Evolutionary conservation across 2,329 filamentous ascomycete species (phyloP).

Genomic region (Colletotrichum coccodes): DNA sequence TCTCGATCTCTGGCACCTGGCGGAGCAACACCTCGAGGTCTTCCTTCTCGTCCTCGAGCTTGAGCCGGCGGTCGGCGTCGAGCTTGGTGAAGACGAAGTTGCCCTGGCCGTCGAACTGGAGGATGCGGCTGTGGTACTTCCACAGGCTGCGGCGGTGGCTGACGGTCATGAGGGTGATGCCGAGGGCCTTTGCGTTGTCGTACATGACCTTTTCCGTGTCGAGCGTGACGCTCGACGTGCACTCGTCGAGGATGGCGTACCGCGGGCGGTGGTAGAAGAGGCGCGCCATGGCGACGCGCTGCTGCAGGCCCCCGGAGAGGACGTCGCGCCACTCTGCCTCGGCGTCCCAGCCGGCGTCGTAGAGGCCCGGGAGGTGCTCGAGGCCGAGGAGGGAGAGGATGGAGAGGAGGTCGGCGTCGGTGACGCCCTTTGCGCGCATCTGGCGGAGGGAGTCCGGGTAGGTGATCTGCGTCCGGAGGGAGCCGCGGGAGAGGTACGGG

Average conservation of each 20-base stretch:
- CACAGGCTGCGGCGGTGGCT: conserved; percentile 90
- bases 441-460: conserved; percentile 91
- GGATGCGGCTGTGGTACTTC: conserved; percentile 94
- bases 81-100: conserved; percentile 89
- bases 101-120: conserved; percentile 97
- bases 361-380: conserved; percentile 81
- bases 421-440: conserved; percentile 86
- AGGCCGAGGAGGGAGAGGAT: conserved; percentile 86
- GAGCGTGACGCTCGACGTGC: conserved; percentile 92
- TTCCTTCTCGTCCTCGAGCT: conserved; percentile 95
- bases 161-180: conserved; percentile 97
- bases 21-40: conserved; percentile 88
- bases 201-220: conserved; percentile 98
- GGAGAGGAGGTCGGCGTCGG: conserved; percentile 80
- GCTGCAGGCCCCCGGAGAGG: conserved; percentile 90
- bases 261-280: conserved; percentile 93
- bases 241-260: conserved; percentile 97
- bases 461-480: conserved; percentile 94
- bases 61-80: conserved; percentile 86
- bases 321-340: conserved; percentile 98
- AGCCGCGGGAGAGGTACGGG: conserved; percentile 90
- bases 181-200: conserved; percentile 89
- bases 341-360: conserved; percentile 85
- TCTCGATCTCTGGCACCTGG: conserved; percentile 88
- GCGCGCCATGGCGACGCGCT: conserved; percentile 95